Percentiles rank a stretch among this genome's conserved stretches.
These are phyloP conservation scores for Teratosphaeria zuluensis DNA, from an alignment of 2,329 filamentous ascomycete genomes.

Conservation along the genomic window DNA sequence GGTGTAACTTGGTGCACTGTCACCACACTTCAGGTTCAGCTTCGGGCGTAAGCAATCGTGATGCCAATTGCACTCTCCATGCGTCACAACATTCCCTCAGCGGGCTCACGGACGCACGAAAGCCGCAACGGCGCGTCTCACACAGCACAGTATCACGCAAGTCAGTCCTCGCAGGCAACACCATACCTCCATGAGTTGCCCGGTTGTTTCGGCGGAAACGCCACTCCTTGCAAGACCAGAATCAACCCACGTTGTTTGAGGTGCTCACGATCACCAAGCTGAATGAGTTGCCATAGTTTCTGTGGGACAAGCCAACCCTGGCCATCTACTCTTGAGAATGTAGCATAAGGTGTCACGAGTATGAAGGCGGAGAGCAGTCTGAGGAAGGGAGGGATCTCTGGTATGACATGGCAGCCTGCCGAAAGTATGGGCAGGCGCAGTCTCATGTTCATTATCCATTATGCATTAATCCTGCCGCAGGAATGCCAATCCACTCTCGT, in stretches of 20 bases:
- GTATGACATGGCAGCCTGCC: background rate
- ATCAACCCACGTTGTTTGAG: background rate
- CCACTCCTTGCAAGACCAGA: background rate
- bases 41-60: no score
- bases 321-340: background rate
- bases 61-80: no score
- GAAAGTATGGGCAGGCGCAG: background rate
- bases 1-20: no score
- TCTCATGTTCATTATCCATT: conserved; percentile 12
- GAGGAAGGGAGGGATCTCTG: background rate
- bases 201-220: background rate
- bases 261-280: background rate
- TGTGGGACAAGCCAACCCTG: background rate
- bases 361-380: background rate
- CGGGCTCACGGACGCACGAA: background rate
- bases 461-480: conserved; percentile 7
- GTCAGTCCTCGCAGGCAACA: background rate
- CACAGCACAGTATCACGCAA: background rate
- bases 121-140: background rate
- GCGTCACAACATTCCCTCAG: background rate
- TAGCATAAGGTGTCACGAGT: background rate
- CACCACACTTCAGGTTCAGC: no score
- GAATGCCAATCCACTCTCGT: background rate
- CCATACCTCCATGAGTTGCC: background rate
- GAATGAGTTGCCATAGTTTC: conserved; percentile 1